phyloP scores from a whole-genome alignment of 768 basidiomycete genomes.

The Ramaria rubella region DNA sequence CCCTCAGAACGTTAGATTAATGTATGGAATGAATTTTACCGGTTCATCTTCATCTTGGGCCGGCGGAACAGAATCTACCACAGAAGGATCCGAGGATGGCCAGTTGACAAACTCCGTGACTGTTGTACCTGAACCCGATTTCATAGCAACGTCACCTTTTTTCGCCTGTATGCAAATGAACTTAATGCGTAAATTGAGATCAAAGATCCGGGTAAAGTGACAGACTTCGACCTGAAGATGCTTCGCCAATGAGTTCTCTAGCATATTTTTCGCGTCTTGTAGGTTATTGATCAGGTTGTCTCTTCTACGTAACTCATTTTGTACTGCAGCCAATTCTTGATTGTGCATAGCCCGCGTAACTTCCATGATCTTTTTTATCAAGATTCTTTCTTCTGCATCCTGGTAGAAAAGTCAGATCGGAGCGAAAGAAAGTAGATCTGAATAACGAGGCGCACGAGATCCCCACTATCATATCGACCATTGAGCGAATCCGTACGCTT shows the following conservation, averaged over 20 bases:
- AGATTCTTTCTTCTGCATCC: constrained; percentile 5
- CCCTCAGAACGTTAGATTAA: not conserved
- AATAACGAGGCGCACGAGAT: constrained; percentile 3
- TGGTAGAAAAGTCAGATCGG: not conserved
- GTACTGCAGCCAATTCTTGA: constrained; percentile 1
- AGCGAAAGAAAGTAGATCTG: not conserved
- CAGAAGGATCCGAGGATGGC: constrained; percentile 2
- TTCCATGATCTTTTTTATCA: constrained; percentile 6
- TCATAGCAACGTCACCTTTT: not conserved
- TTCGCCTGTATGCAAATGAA: not conserved
- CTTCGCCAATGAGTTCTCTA: constrained; percentile 11
- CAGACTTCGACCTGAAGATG: constrained; percentile 4
- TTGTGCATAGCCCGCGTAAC: constrained; percentile 3
- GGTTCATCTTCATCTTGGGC: constrained; percentile 4
- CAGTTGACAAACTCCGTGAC: constrained; percentile 8
- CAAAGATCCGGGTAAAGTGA: not conserved
- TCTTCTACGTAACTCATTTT: constrained; percentile 8
- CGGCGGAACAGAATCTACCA: not conserved
- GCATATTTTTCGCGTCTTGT: not conserved
- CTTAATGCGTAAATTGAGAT: not conserved
- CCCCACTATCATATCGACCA: constrained; percentile 1
- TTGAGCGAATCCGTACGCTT: not conserved
- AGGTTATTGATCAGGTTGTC: constrained; percentile 4
- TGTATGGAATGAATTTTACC: not conserved
- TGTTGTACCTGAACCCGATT: not conserved